Evolutionary conservation across 768 basidiomycete species (phyloP), one percentile per base, ranked within the genome.

Genomic region (Jaapia argillacea): DNA sequence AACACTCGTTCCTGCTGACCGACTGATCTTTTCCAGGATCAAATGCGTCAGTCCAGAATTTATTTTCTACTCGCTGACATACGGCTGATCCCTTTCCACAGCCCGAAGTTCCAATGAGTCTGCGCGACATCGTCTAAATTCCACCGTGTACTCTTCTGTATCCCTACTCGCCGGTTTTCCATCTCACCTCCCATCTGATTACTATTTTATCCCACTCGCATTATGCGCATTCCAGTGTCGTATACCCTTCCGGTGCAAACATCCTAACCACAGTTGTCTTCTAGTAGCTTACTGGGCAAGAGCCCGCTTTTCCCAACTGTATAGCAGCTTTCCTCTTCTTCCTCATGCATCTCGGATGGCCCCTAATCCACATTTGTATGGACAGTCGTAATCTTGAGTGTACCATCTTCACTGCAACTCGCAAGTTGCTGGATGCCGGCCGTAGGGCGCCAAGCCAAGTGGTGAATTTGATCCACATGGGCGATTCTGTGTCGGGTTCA

Each of bases 361-460:
- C n/a, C n/a, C n/a, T n/a, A n/a, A n/a, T 33, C 28, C 16, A 33
- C 16, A 33, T 48, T 65, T 57, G 52, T 35, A 50, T 71, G 75
- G 66, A 88, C 67, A 56, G 68, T 69, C 61, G 79, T 65, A 66
- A 94, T 71, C 62, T 79, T 84, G 63, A 93, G 68, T 69, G 85
- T 85, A 69, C 87, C 81, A 71, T 97, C 93, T 67, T 94, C 90
- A 61, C 88, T 87, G 55, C 89, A 89, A 46, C 81, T 89, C 25
- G 89, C 93, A 42, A 97, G 71, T 46, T 77, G 70, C 45, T 50
- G 40, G 54, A 24, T 58, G 50, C 5, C 48, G 52, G 12, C 59
- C 21, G 37, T 58, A 24, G 81, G 78, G 27, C 82, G 72, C 88
- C 89, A 97, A n/a, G 79, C 70, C 44, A 96, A 65, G 45, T 75